phyloP scores from a whole-genome alignment of 129 eudicot genomes.

The Centella asiatica region DNA sequence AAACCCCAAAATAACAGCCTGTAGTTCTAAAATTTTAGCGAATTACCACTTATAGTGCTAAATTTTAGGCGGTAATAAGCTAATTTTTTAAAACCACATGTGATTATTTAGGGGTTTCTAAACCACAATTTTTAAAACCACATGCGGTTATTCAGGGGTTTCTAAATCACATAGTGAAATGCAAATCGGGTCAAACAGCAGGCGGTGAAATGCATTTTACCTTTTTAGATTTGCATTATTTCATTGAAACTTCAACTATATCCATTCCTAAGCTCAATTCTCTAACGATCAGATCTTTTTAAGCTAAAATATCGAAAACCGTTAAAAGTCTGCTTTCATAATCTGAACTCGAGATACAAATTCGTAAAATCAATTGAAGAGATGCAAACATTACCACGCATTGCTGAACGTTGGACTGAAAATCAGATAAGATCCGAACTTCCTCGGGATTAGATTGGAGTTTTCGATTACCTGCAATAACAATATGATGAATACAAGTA shows the following conservation, averaged over 20 bases:
- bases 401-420: constrained; percentile 74
- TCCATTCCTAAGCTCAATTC: neutral
- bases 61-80: too few species aligned
- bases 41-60: too few species aligned
- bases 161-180: too few species aligned
- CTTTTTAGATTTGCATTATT: too few species aligned
- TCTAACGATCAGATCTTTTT: neutral
- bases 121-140: too few species aligned
- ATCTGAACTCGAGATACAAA: neutral
- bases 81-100: too few species aligned
- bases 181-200: too few species aligned
- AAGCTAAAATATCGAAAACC: neutral
- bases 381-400: constrained; percentile 59
- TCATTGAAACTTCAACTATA: neutral
- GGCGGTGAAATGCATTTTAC: too few species aligned
- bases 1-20: too few species aligned
- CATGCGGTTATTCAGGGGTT: too few species aligned
- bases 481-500: neutral
- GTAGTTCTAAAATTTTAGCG: too few species aligned
- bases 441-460: constrained; percentile 18
- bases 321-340: neutral
- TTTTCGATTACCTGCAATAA: constrained; percentile 28
- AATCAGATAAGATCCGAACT: constrained; percentile 51
- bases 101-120: too few species aligned
- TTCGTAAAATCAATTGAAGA: neutral